Evolutionary conservation across 306 rosid genomes (phyloP).

Genomic region (Acacia confusa): DNA sequence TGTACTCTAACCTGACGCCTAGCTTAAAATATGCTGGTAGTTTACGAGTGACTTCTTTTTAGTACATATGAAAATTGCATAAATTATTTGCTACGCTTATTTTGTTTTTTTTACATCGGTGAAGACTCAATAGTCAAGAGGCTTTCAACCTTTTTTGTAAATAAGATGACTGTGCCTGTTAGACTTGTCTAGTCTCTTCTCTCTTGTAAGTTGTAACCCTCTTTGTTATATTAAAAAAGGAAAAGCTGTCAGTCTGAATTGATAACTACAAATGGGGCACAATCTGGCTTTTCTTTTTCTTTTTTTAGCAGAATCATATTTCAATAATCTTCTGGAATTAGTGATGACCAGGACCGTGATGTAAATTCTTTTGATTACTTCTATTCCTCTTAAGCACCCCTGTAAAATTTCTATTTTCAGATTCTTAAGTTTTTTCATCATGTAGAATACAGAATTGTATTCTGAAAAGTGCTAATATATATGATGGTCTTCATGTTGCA

Average conservation of each 20-base stretch:
- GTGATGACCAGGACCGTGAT: constrained; percentile 15
- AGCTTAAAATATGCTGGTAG: constrained; percentile 7
- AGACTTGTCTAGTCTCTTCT: background rate
- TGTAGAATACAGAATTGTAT: background rate
- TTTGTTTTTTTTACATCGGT: background rate
- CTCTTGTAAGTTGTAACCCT: background rate
- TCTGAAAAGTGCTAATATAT: constrained; percentile 24
- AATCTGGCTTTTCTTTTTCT: background rate
- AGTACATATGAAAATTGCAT: constrained; percentile 2
- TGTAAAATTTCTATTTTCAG: constrained; percentile 15
- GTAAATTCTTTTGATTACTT: constrained; percentile 21
- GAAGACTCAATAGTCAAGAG: constrained; percentile 3
- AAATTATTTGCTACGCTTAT: background rate
- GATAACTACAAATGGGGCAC: background rate
- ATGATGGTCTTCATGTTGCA: constrained; percentile 43
- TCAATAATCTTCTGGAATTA: constrained; percentile 23
- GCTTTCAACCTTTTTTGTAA: constrained; percentile 22
- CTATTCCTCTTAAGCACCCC: constrained; percentile 6
- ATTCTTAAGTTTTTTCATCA: constrained; percentile 1
- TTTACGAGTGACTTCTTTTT: constrained; percentile 3
- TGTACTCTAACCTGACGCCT: background rate
- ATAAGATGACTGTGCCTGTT: constrained; percentile 19
- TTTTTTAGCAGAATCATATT: background rate
- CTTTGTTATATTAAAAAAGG: background rate
- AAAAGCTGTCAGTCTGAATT: constrained; percentile 11